These are phyloP conservation scores for Ascobolus immersus DNA, from an alignment of 495 filamentous ascomycete genomes.

Conservation along the genomic window DNA sequence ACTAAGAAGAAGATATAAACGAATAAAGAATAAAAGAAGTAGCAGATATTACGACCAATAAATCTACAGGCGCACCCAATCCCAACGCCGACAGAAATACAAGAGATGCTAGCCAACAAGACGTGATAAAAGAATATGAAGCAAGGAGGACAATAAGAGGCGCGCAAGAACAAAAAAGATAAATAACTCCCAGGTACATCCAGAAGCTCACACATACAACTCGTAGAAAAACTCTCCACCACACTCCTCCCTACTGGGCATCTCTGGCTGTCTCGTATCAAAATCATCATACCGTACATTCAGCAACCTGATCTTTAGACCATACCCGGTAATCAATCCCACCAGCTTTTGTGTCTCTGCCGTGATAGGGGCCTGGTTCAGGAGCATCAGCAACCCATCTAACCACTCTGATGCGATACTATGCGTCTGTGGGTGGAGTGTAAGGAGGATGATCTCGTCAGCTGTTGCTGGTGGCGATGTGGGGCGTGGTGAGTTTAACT, in stretches of 20 bases:
- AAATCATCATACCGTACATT: slow-evolving; percentile 65
- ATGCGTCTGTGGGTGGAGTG: slow-evolving; percentile 56
- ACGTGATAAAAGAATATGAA: not conserved
- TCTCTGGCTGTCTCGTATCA: slow-evolving; percentile 25
- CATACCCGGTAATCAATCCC: slow-evolving; percentile 61
- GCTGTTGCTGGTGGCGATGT: slow-evolving; percentile 15
- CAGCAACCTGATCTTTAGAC: slow-evolving; percentile 71
- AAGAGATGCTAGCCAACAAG: too few species aligned
- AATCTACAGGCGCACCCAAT: too few species aligned
- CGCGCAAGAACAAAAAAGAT: slow-evolving; percentile 1
- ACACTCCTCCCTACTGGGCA: slow-evolving; percentile 35
- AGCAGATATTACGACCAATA: too few species aligned
- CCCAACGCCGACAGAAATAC: too few species aligned
- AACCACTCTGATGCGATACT: slow-evolving; percentile 85
- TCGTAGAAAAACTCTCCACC: slow-evolving; percentile 49
- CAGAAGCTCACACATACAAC: slow-evolving; percentile 21
- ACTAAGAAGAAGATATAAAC: too few species aligned
- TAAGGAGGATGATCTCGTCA: slow-evolving; percentile 41
- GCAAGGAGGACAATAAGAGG: not conserved
- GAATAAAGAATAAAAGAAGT: too few species aligned
- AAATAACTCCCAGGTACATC: not conserved
- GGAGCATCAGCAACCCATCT: slow-evolving; percentile 80
- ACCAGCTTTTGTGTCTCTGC: slow-evolving; percentile 76
- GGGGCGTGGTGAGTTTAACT: slow-evolving; percentile 18
- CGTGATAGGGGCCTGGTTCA: slow-evolving; percentile 92